These are phyloP conservation scores for Ilyonectria mors-panacis DNA, from an alignment of 2,329 filamentous ascomycete species.

Conservation along the genomic window DNA sequence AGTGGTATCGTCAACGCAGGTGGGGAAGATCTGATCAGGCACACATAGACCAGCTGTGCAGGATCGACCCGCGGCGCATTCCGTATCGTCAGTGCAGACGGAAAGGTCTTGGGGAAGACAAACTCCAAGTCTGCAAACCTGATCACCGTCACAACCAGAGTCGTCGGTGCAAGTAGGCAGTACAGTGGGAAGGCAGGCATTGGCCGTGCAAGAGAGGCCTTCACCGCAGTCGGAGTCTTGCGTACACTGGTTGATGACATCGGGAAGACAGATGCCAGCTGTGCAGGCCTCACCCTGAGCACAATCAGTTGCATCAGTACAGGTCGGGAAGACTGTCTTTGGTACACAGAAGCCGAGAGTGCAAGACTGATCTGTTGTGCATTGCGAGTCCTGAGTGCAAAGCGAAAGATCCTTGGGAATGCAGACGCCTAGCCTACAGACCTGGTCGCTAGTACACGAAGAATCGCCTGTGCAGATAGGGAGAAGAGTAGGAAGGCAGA, in stretches of 20 bases:
- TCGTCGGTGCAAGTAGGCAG: slow-evolving; percentile 1
- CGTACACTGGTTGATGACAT: neutral
- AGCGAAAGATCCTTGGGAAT: neutral
- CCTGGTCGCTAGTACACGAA: neutral
- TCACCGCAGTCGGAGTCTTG: neutral
- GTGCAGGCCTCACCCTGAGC: neutral
- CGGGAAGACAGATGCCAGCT: slow-evolving; percentile 7
- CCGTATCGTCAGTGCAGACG: neutral
- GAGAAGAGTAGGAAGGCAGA: slow-evolving; percentile 9
- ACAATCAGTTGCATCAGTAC: neutral
- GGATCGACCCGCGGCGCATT: neutral
- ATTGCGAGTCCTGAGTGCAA: slow-evolving; percentile 1
- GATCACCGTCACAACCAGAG: neutral
- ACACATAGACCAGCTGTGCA: slow-evolving; percentile 18
- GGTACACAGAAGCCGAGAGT: slow-evolving; percentile 11
- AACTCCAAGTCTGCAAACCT: neutral
- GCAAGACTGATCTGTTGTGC: slow-evolving; percentile 1
- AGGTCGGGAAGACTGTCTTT: neutral
- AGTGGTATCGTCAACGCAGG: neutral
- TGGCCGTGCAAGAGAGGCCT: neutral
- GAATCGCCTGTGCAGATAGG: neutral
- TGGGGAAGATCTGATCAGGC: neutral
- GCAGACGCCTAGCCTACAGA: slow-evolving; percentile 14
- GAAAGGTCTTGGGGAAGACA: slow-evolving; percentile 13
- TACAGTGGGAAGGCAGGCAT: slow-evolving; percentile 5